Base-by-base conservation (phyloP, 2,329 filamentous ascomycete species). In the Huntiella savannae region DNA sequence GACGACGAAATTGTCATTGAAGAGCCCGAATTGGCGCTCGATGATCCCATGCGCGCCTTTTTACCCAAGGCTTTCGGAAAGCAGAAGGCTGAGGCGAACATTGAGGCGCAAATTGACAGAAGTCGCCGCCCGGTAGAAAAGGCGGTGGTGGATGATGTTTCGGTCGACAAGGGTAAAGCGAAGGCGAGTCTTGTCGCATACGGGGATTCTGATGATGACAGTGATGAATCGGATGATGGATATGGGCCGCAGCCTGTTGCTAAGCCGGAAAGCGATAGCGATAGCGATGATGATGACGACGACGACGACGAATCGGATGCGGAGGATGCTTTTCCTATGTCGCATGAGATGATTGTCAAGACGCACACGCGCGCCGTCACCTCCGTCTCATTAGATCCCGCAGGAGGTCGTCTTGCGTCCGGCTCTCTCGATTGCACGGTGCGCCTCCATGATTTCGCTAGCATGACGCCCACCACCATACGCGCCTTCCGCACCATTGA, bases 401-500 rank as follows among this genome's bases (percentile, higher is more conserved):
- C 86, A 0, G 91, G 91, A 8, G 79, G 79, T 40, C 75, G 91
- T 54, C 67, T 98, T 58, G 77, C 88, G 41, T 91, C 85, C n/a
- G 87, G 82, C 16, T 95, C 87, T 4, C 82, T 80, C 50, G 91
- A 98, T 62, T 92, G 86, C 60, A 83, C 77, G 1, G 66, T 96
- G 55, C 96, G 95, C 58, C 69, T 98, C 13, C 86, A 95, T 63
- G 88, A 98, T 59, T 93, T 98, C 59, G 77, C 87, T 2, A 83
- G 87, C 40, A 92, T 98, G 80, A 95, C 88, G 1, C 85, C 87
- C 1, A 91, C 86, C 4, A 96, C 91, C 0, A 72, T 98, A 44
- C 82, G 88, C 55, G 85, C 91, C 1, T 98, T 98, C 70, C 86
- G 85, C 57, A 87, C 79, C 6, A 70, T 96, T 41, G 88, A 98